Conservation (phyloP, 116 monocot species). For the Thalassia testudinum region DNA sequence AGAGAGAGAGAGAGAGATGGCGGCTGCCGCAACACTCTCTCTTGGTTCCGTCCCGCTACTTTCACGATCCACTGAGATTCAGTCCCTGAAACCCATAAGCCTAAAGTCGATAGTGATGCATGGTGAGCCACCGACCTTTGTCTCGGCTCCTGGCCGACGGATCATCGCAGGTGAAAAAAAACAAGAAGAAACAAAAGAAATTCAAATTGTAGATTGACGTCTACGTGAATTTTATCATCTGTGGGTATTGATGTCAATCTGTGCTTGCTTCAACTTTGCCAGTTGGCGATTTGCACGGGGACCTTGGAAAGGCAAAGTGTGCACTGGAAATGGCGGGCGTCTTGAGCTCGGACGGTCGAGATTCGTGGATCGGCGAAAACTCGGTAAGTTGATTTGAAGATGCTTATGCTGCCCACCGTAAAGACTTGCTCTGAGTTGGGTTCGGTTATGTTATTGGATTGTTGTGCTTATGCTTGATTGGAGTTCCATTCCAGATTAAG, state of each 20-base stretch:
- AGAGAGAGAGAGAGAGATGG: neutral
- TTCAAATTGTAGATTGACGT: neutral
- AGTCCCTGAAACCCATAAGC: constrained; percentile 1
- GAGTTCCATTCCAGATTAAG: too few species aligned
- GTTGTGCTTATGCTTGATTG: too few species aligned
- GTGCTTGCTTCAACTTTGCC: neutral
- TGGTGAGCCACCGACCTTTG: constrained; percentile 79
- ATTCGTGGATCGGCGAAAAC: constrained; percentile 69
- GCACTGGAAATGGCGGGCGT: constrained; percentile 75
- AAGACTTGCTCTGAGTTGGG: too few species aligned
- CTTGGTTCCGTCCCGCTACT: constrained; percentile 28
- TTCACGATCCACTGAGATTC: constrained; percentile 2
- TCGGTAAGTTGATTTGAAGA: constrained; percentile 29
- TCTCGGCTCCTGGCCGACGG: constrained; percentile 60
- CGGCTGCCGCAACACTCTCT: constrained; percentile 3
- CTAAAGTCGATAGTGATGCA: constrained; percentile 40
- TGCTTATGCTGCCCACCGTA: too few species aligned
- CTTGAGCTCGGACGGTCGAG: constrained; percentile 54
- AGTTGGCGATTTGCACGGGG: constrained; percentile 94
- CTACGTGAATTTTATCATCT: neutral
- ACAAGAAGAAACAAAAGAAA: too few species aligned
- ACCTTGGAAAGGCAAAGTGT: constrained; percentile 52
- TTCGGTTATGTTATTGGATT: too few species aligned
- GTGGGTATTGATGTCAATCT: neutral
- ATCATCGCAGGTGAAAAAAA: constrained; percentile 50